Evolutionary conservation across 2,329 filamentous ascomycete genomes (phyloP).

Genomic region (Talaromyces piceae): DNA sequence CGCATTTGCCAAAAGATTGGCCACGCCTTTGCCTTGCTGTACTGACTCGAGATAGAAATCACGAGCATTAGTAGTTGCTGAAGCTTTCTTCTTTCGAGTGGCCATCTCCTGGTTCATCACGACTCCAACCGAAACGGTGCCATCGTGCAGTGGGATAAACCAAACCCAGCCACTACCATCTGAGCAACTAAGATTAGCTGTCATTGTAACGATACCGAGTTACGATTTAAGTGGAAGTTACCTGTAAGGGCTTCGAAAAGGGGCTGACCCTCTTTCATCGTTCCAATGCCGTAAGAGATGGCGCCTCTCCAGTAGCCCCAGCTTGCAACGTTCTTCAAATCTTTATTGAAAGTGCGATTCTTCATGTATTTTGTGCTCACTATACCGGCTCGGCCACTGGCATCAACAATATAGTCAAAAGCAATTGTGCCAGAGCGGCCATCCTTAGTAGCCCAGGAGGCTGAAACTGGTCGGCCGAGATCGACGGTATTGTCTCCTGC

Average conservation of each 20-base stretch:
- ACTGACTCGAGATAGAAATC: conserved; percentile 14
- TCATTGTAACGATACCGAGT: not conserved
- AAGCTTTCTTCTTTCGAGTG: conserved; percentile 10
- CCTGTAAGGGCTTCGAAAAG: conserved; percentile 13
- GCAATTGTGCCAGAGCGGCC: not conserved
- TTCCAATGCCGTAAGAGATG: conserved; percentile 8
- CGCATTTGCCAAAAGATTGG: conserved; percentile 25
- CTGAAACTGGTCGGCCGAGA: not conserved
- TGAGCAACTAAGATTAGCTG: not conserved
- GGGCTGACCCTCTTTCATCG: conserved; percentile 5
- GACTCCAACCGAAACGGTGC: conserved; percentile 16
- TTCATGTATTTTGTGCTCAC: conserved; percentile 3
- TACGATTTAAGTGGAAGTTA: not conserved
- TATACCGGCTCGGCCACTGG: conserved; percentile 1
- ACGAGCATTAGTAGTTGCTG: not conserved
- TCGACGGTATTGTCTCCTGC: not conserved
- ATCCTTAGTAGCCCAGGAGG: not conserved
- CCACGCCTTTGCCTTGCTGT: conserved; percentile 13
- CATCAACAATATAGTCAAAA: conserved; percentile 1
- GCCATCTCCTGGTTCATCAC: conserved; percentile 6
- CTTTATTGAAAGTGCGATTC: conserved; percentile 2
- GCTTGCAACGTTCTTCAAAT: conserved; percentile 4
- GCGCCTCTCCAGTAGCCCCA: conserved; percentile 3
- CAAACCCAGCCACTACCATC: conserved; percentile 46
- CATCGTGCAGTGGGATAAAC: conserved; percentile 45